A percentile compares a stretch with the other conserved stretches of the same genome.
These are phyloP conservation scores for Eutypa lata DNA, from an alignment of 2,329 filamentous ascomycete genomes.

Conservation along the genomic window DNA sequence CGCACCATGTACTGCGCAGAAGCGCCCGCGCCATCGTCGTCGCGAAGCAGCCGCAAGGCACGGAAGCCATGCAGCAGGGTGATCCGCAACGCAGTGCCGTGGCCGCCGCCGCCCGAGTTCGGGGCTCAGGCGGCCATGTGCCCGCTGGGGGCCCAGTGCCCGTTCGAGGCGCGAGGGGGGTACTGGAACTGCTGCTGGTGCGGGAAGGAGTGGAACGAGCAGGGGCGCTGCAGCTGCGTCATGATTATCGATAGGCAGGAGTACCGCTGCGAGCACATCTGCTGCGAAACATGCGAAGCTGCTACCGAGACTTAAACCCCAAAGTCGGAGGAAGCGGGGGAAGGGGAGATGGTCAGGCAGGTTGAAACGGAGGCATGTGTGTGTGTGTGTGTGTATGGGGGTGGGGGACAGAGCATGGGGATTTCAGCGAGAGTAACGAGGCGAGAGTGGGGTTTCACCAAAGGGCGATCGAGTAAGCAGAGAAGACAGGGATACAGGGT, in stretches of 20 bases:
- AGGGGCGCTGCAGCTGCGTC: conserved; percentile 48
- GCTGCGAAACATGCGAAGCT: conserved; percentile 47
- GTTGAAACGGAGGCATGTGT: too few species aligned
- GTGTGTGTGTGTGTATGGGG: background rate
- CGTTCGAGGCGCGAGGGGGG: conserved; percentile 47
- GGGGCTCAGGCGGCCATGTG: conserved; percentile 37
- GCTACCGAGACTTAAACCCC: conserved; percentile 27
- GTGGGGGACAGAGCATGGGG: background rate
- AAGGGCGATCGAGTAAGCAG: background rate
- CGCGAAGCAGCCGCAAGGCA: conserved; percentile 18
- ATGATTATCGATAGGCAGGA: conserved; percentile 50
- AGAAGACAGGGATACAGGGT: background rate
- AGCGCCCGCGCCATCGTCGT: conserved; percentile 28
- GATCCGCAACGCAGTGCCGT: conserved; percentile 40
- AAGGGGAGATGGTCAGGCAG: too few species aligned
- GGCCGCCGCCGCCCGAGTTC: conserved; percentile 46
- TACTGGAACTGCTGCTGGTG: conserved; percentile 57
- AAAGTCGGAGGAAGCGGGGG: too few species aligned
- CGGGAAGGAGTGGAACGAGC: conserved; percentile 49
- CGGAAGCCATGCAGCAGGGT: conserved; percentile 41
- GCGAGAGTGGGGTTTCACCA: background rate
- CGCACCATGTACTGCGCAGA: conserved; percentile 42
- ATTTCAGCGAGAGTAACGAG: background rate
- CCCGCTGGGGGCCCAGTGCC: conserved; percentile 41
- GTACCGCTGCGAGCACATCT: conserved; percentile 52